Conservation (phyloP, 805 yeast species). For the Babjeviella inositovora region DNA sequence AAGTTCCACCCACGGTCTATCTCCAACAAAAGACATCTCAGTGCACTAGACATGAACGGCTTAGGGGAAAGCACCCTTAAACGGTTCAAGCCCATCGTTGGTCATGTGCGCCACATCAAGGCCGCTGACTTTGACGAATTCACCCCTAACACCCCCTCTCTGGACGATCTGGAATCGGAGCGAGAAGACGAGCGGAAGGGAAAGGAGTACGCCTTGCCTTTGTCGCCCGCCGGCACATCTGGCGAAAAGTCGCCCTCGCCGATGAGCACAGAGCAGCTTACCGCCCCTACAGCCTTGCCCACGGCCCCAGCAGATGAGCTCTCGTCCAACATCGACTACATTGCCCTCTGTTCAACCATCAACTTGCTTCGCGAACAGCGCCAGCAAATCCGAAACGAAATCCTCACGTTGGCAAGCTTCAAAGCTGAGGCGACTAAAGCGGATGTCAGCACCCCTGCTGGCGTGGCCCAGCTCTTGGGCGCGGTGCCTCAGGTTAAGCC, state of each 20-base stretch:
- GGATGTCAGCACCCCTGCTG: not conserved
- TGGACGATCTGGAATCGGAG: not conserved
- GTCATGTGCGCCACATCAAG: not conserved
- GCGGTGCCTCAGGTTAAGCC: not conserved
- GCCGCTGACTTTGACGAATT: slow-evolving; percentile 1
- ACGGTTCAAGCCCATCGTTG: not conserved
- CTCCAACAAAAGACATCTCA: not conserved
- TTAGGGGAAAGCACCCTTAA: not conserved
- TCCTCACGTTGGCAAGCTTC: not conserved
- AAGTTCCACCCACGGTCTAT: not conserved
- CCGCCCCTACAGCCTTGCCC: not conserved
- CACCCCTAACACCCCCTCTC: slow-evolving; percentile 1
- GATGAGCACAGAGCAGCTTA: not conserved
- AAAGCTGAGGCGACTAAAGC: too few species aligned
- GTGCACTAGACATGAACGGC: not conserved
- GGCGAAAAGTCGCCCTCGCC: slow-evolving; percentile 1
- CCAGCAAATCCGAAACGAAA: not conserved
- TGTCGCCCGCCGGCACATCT: slow-evolving; percentile 1
- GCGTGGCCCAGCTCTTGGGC: not conserved
- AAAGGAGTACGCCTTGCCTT: not conserved
- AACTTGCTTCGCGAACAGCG: not conserved
- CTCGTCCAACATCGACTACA: not conserved
- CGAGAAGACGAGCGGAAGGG: not conserved
- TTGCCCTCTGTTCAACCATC: not conserved
- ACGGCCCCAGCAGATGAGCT: slow-evolving; percentile 1